phyloP scores from a whole-genome alignment of 257 asterid species.

The Solanum neorickii region DNA sequence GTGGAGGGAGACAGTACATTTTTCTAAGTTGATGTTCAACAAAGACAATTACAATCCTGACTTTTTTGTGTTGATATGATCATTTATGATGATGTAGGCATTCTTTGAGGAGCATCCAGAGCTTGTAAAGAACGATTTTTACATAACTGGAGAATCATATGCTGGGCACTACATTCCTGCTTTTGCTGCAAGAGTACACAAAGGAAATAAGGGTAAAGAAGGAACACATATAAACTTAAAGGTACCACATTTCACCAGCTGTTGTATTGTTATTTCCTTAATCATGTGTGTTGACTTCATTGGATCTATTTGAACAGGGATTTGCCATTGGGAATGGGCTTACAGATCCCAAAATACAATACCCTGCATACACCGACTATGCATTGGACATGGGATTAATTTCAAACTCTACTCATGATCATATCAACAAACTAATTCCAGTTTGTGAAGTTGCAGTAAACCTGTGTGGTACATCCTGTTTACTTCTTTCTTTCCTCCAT shows the following conservation, averaged over 20 bases:
- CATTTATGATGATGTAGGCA: conserved; percentile 32
- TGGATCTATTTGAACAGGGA: conserved; percentile 40
- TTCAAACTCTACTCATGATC: conserved; percentile 54
- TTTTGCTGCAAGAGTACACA: conserved; percentile 82
- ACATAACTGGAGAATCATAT: conserved; percentile 91
- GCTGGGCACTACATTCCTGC: conserved; percentile 98
- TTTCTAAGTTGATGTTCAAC: neutral
- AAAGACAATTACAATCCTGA: neutral
- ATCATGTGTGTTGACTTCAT: conserved; percentile 4
- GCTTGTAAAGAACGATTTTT: conserved; percentile 67
- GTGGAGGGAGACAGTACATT: neutral
- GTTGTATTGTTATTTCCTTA: neutral
- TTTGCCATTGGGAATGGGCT: conserved; percentile 95
- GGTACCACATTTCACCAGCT: conserved; percentile 30
- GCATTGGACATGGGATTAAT: conserved; percentile 80
- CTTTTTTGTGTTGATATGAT: neutral
- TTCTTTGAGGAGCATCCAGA: conserved; percentile 84
- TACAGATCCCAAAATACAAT: conserved; percentile 87
- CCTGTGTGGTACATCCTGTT: conserved; percentile 60
- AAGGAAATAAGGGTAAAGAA: conserved; percentile 72
- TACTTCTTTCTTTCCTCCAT: neutral
- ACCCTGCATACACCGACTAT: conserved; percentile 85
- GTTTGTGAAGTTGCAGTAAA: conserved; percentile 68
- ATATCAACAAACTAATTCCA: conserved; percentile 73
- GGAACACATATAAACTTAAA: conserved; percentile 73